These are phyloP conservation scores for Spathaspora sp. DNA, from an alignment of 1,139 yeast genomes.

Conservation along the genomic window DNA sequence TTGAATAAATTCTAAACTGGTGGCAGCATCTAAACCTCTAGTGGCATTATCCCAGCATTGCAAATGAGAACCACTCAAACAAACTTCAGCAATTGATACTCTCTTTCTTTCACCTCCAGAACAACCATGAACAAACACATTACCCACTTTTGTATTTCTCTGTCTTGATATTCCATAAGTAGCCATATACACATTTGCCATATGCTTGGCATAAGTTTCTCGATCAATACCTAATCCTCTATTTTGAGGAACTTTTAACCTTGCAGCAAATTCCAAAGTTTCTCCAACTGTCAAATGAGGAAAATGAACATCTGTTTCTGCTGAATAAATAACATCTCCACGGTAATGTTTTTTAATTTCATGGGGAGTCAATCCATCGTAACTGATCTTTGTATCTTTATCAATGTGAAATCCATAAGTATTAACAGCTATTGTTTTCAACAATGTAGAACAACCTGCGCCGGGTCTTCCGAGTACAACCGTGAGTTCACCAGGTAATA, in stretches of 20 bases:
- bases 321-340: slow-evolving; percentile 51
- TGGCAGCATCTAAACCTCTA: slow-evolving; percentile 60
- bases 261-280: slow-evolving; percentile 46
- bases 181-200: slow-evolving; percentile 45
- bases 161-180: slow-evolving; percentile 39
- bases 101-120: slow-evolving; percentile 48
- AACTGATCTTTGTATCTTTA: slow-evolving; percentile 30
- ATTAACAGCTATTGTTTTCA: slow-evolving; percentile 34
- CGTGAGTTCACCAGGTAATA: slow-evolving; percentile 35
- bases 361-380: slow-evolving; percentile 49
- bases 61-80: slow-evolving; percentile 33
- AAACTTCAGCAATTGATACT: slow-evolving; percentile 46
- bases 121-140: slow-evolving; percentile 37
- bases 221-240: slow-evolving; percentile 35
- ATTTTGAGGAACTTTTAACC: slow-evolving; percentile 40
- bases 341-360: slow-evolving; percentile 49
- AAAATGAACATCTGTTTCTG: slow-evolving; percentile 53
- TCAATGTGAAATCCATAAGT: slow-evolving; percentile 37
- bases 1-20: slow-evolving; percentile 67
- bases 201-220: slow-evolving; percentile 39
- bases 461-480: slow-evolving; percentile 41
- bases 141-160: slow-evolving; percentile 35
- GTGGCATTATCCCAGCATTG: slow-evolving; percentile 67
- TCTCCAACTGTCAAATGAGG: slow-evolving; percentile 54
- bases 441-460: slow-evolving; percentile 36